phyloP scores from a whole-genome alignment of 768 basidiomycete species.

The Lactarius evosmus region DNA sequence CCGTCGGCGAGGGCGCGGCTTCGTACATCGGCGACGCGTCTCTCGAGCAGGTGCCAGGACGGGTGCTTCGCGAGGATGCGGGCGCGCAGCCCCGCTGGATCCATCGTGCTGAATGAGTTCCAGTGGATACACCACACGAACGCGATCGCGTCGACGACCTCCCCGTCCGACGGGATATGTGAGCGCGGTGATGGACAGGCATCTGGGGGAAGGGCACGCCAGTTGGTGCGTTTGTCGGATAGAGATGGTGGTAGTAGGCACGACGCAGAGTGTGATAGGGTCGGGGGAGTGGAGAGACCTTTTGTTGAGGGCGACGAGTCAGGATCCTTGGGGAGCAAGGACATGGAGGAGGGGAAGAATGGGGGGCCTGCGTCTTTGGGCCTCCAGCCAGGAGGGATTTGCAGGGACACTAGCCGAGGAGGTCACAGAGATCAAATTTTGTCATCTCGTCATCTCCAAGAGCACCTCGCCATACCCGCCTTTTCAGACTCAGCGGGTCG shows the following conservation, averaged over 20 bases:
- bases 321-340: not conserved
- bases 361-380: not conserved
- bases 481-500: conserved; percentile 1
- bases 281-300: not conserved
- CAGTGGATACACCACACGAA: conserved; percentile 26
- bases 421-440: not conserved
- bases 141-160: conserved; percentile 22
- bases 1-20: conserved; percentile 18
- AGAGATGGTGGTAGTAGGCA: not conserved
- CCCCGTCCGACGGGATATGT: conserved; percentile 20
- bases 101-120: conserved; percentile 26
- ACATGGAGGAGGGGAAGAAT: not conserved
- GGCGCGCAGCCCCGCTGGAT: conserved; percentile 11
- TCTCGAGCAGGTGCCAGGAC: conserved; percentile 21
- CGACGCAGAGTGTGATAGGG: not conserved
- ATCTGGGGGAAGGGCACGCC: conserved; percentile 25
- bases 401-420: not conserved
- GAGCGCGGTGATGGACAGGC: conserved; percentile 19
- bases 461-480: not conserved
- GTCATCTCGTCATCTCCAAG: not conserved
- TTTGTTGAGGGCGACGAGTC: not conserved
- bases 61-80: conserved; percentile 17
- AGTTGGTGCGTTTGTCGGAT: not conserved
- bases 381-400: not conserved
- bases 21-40: conserved; percentile 18